Evolutionary conservation across 768 basidiomycete species (phyloP), one percentile per base, ranked within the genome.

Genomic region (Termitomyces heimii): DNA sequence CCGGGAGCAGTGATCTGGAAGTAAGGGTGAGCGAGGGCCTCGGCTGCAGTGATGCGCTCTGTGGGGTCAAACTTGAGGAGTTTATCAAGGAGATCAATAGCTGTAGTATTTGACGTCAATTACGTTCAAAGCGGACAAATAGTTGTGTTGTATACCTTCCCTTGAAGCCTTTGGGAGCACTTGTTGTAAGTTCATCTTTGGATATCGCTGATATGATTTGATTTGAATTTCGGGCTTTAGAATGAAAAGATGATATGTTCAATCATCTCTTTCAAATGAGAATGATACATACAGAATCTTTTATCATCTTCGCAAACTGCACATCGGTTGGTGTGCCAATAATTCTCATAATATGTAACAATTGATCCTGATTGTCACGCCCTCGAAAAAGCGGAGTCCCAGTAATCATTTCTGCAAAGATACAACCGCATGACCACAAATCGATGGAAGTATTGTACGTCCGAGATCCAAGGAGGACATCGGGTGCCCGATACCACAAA

Each of bases 391-490:
- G 81, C 28, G 97, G 97, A 5, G 94, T 89, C 1, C 97, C 97
- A 20, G 92, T 88, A 58, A 99, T 98, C 96, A 99, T 98, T 74
- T 99, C 97, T 20, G 97, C 96, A 69, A 99, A 97, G 68, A 99
- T 99, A 70, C 97, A 98, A 10, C 97, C 97, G 56, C 94, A 96
- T 14, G 92, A 94, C 97, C 97, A 99, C 50, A 98, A 90, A 70
- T 99, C 97, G 65, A 99, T 98, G 31, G 92, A 94, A 3, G 97
- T 98, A 75, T 89, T 95, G 70, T 99, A 99, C 20, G 96, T 98
- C 58, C 97, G 82, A 22, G 94, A 96, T 52, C 97, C 97, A 61
- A 99, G 83, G 26, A 99, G 82, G 43, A 99, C 97, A 67, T 99
- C 97, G 0, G 97, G 97, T 1, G 97, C 95, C 54, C 97, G 88